These are phyloP conservation scores for Pyrenophora seminiperda DNA, from an alignment of 2,329 filamentous ascomycete species.

Conservation along the genomic window DNA sequence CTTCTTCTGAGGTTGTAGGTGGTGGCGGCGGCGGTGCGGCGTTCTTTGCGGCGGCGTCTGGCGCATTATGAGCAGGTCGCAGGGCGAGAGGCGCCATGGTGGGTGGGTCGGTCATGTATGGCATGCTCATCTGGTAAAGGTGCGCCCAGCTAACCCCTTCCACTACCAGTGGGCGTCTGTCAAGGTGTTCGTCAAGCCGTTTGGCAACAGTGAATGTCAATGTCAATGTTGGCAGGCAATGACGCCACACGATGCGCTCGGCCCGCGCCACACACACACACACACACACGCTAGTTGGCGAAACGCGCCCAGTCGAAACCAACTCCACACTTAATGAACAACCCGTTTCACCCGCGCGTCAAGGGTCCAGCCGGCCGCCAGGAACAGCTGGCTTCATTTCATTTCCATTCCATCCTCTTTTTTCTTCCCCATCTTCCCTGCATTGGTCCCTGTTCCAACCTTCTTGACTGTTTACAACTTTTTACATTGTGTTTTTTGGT, in stretches of 20 bases:
- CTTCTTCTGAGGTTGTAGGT: constrained; percentile 11
- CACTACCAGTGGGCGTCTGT: neutral
- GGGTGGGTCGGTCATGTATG: constrained; percentile 28
- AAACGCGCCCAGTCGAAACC: constrained; percentile 28
- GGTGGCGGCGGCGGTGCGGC: constrained; percentile 4
- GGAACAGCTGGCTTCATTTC: constrained; percentile 40
- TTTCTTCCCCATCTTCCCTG: constrained; percentile 14
- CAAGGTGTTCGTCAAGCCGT: too few relatives aligned
- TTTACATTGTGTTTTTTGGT: too few relatives aligned
- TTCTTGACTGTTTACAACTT: too few relatives aligned
- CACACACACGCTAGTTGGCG: constrained; percentile 27
- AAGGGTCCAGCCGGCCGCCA: constrained; percentile 28
- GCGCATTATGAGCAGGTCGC: constrained; percentile 27
- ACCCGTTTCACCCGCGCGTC: constrained; percentile 45
- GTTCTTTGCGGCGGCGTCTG: constrained; percentile 11
- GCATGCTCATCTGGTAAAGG: constrained; percentile 22
- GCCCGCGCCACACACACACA: constrained; percentile 22
- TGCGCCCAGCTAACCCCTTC: neutral
- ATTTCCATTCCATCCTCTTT: constrained; percentile 16
- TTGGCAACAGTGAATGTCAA: neutral
- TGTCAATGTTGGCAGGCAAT: constrained; percentile 22
- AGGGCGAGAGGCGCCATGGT: constrained; percentile 34
- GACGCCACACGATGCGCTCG: constrained; percentile 32
- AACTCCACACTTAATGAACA: constrained; percentile 31
- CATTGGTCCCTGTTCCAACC: too few relatives aligned